phyloP scores from a whole-genome alignment of 441 rosid genomes.

The Eruca vesicaria region DNA sequence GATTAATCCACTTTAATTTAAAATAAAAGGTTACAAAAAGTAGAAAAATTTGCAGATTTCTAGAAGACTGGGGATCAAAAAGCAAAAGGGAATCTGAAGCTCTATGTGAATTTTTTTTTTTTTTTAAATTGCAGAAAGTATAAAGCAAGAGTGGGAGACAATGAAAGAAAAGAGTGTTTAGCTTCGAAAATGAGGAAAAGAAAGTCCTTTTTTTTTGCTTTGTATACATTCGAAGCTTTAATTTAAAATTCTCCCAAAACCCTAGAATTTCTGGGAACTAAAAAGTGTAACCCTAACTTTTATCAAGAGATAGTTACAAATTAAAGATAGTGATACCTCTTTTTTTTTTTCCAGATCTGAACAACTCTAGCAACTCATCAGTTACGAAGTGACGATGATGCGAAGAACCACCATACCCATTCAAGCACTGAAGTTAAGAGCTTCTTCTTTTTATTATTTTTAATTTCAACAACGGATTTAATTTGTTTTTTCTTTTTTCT shows the following conservation, averaged over 20 bases:
- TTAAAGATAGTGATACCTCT: constrained; percentile 15
- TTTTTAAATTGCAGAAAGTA: background rate
- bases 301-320: background rate
- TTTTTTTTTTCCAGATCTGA: constrained; percentile 35
- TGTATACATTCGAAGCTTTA: constrained; percentile 23
- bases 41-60: constrained; percentile 43
- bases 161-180: constrained; percentile 15
- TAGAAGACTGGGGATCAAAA: constrained; percentile 53
- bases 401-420: constrained; percentile 30
- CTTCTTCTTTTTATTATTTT: background rate
- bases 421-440: constrained; percentile 23
- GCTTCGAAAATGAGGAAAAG: constrained; percentile 31
- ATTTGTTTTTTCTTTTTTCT: background rate
- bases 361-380: constrained; percentile 11
- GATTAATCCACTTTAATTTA: constrained; percentile 45
- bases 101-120: constrained; percentile 32
- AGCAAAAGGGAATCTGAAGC: constrained; percentile 39
- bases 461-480: constrained; percentile 37
- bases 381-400: constrained; percentile 14
- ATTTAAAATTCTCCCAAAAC: constrained; percentile 23
- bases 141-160: constrained; percentile 14
- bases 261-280: constrained; percentile 24
- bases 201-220: constrained; percentile 10
- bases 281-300: constrained; percentile 24
- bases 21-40: constrained; percentile 30